Percentiles rank a stretch among this genome's conserved stretches.
These are phyloP conservation scores for Lipomyces mesembrius DNA, from an alignment of 805 yeast genomes.

Conservation along the genomic window DNA sequence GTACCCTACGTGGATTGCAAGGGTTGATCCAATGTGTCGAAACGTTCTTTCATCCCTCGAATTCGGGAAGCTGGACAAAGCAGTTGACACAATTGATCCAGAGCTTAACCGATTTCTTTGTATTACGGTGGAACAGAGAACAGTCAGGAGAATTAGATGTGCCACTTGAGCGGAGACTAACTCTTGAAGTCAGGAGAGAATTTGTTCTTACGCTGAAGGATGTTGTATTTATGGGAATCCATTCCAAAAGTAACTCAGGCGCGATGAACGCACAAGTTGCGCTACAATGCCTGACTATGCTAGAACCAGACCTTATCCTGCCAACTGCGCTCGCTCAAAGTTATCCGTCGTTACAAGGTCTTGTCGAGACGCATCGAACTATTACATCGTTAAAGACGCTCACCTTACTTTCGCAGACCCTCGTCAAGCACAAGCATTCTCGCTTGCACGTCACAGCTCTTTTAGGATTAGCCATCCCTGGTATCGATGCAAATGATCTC, in stretches of 20 bases:
- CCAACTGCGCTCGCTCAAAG: constrained; percentile 57
- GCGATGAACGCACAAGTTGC: constrained; percentile 63
- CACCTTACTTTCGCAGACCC: constrained; percentile 65
- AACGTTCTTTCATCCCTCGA: constrained; percentile 91
- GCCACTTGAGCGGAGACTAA: constrained; percentile 44
- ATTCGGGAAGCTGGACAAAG: constrained; percentile 84
- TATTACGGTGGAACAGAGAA: constrained; percentile 47
- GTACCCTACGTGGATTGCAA: constrained; percentile 19
- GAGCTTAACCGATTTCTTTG: constrained; percentile 53
- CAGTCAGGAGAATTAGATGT: constrained; percentile 42
- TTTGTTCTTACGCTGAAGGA: constrained; percentile 63
- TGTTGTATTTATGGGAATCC: constrained; percentile 69
- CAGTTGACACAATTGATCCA: constrained; percentile 68
- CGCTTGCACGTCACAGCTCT: constrained; percentile 81
- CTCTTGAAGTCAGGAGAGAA: constrained; percentile 45
- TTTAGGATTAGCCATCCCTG: constrained; percentile 70
- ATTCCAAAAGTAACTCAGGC: constrained; percentile 65
- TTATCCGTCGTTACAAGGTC: constrained; percentile 56
- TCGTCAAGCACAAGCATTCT: constrained; percentile 65
- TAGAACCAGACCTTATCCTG: constrained; percentile 56
- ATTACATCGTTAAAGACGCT: constrained; percentile 71
- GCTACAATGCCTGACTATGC: constrained; percentile 65
- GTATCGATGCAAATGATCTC: constrained; percentile 87
- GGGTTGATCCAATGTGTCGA: constrained; percentile 69
- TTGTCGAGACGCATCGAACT: constrained; percentile 72